Conservation (phyloP, 2,329 filamentous ascomycete genomes). For the Hypoxylon sp. region DNA sequence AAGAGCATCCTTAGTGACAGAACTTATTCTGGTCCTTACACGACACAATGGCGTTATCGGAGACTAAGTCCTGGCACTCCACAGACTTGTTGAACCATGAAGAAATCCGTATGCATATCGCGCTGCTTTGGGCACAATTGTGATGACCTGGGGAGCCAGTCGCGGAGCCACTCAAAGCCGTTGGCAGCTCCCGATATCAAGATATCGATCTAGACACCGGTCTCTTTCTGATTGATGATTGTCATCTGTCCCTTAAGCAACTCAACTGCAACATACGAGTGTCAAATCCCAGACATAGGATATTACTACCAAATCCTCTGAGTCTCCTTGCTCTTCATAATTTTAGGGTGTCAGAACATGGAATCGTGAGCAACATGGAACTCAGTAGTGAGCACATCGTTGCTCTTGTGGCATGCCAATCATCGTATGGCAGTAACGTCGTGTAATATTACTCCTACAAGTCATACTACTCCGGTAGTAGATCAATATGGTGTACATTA, state of each 20-base stretch:
- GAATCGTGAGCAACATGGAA: conserved; percentile 12
- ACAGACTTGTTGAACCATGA: conserved; percentile 22
- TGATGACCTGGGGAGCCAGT: conserved; percentile 1
- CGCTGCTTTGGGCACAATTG: neutral
- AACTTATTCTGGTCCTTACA: conserved; percentile 7
- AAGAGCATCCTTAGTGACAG: neutral
- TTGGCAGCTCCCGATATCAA: neutral
- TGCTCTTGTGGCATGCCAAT: conserved; percentile 32
- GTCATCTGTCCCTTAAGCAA: conserved; percentile 9
- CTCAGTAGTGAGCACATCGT: conserved; percentile 30
- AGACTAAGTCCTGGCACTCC: conserved; percentile 6
- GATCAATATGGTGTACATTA: conserved; percentile 15
- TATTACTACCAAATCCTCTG: neutral
- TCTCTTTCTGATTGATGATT: conserved; percentile 1
- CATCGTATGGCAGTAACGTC: conserved; percentile 26
- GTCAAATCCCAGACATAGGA: conserved; percentile 32
- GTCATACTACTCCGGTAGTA: conserved; percentile 21
- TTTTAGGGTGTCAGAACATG: neutral
- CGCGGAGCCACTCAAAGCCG: too few species aligned
- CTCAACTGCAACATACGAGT: conserved; percentile 4
- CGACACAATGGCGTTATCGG: conserved; percentile 10
- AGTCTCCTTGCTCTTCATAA: neutral
- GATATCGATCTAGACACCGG: conserved; percentile 5
- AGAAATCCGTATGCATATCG: conserved; percentile 5
- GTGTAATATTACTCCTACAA: conserved; percentile 35